Evolutionary conservation across 1,284 basidiomycete genomes (phyloP), one percentile per base, ranked within the genome.

Genomic region (Hemileia vastatrix): DNA sequence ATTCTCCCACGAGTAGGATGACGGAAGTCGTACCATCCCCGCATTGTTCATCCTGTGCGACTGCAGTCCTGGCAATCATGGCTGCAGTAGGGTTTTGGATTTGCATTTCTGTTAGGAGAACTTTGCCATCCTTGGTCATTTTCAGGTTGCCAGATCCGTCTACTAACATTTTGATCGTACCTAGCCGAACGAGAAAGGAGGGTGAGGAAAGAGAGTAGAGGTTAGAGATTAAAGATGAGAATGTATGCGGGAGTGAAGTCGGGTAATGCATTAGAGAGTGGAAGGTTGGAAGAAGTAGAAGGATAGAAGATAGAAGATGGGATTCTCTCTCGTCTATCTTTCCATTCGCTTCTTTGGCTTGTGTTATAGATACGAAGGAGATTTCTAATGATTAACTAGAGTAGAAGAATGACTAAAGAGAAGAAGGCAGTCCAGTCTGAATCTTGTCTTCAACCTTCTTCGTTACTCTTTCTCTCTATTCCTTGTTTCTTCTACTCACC

Each of bases 51-150:
- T 98, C 94, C 78, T 98, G 94, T 0, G 94, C 94, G 15, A 97
- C 93, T 33, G 94, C 94, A 45, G 94, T 97, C 63, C 93, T 85
- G 45, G 95, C 95, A 75, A 99, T 94, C 91, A 98, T 96, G 47
- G 95, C 93, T 6, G 95, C 95, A 9, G 95, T 98, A 18, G 95
- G 95, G 78, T 99, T 98, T 79, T 83, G 92, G 72, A 99, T 99
- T 81, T 98, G 95, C 95, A 99, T 99, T 80, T 99, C 95, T 47
- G 93, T 96, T 62, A 99, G 82, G 60, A 99, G 80, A 49, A 97
- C 94, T 80, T 98, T 98, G 71, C 95, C 95, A 76, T 98, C 95
- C 81, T 98, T 99, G 71, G 95, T 98, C 90, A 99, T 95, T 83
- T 97, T 98, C 78, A 99, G 93, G 80, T 95, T 91, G 9, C 95